Evolutionary conservation across 2,329 filamentous ascomycete genomes (phyloP).

Genomic region (Sporothrix dimorphospora): DNA sequence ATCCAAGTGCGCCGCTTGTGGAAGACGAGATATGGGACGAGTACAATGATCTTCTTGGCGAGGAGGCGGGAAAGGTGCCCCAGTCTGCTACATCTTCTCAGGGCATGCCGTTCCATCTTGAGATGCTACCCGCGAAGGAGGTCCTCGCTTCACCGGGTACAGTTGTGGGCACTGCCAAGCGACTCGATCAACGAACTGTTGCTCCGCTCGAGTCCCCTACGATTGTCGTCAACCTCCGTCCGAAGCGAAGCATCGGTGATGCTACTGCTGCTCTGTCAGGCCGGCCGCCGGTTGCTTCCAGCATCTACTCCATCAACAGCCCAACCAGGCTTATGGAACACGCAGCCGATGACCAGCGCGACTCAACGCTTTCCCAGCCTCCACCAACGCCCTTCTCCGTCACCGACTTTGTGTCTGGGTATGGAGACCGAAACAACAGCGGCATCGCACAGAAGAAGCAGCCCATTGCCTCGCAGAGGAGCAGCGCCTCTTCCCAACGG

Average conservation of each 20-base stretch:
- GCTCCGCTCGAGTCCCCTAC: slow-evolving; percentile 54
- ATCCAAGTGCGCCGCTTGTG: slow-evolving; percentile 61
- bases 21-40: slow-evolving; percentile 95
- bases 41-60: slow-evolving; percentile 85
- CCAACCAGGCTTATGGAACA: slow-evolving; percentile 56
- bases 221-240: slow-evolving; percentile 3
- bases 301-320: slow-evolving; percentile 49
- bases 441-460: slow-evolving; percentile 34
- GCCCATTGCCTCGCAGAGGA: slow-evolving; percentile 33
- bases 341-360: slow-evolving; percentile 49
- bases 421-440: slow-evolving; percentile 44
- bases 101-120: slow-evolving; percentile 59
- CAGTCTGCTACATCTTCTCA: slow-evolving; percentile 60
- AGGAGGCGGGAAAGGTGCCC: slow-evolving; percentile 52
- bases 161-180: background rate
- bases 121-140: slow-evolving; percentile 47
- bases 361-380: slow-evolving; percentile 40
- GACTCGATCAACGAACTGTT: slow-evolving; percentile 27
- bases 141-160: slow-evolving; percentile 15
- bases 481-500: slow-evolving; percentile 40
- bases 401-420: slow-evolving; percentile 48
- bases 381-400: slow-evolving; percentile 48
- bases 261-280: slow-evolving; percentile 36
- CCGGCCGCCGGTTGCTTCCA: slow-evolving; percentile 48
- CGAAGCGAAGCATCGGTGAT: slow-evolving; percentile 15